Evolutionary conservation across 1,139 yeast species (phyloP), one percentile per base, ranked within the genome.

Genomic region (Tardiomyces digboiensis): DNA sequence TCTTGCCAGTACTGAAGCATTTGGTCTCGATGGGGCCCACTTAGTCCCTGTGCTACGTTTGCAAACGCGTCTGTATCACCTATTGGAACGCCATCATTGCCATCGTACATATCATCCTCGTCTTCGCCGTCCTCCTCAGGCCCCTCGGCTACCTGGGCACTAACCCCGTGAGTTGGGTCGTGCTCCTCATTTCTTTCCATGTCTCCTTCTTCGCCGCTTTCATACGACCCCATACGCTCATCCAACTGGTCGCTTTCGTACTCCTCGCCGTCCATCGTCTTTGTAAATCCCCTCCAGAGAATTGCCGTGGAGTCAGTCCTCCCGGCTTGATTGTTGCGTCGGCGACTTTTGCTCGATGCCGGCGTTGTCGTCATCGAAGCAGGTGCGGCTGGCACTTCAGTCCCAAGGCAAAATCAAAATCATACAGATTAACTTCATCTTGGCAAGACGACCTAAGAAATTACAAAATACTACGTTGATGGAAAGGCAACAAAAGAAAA

Each of bases 1-100:
- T 85, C 94, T 66, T 91, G 98, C 98, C 98, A 91, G 62, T 89
- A 91, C 52, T 84, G 89, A 76, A 89, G 82, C 91, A 91, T 84
- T 68, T 82, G 75, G 55, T 86, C 91, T 49, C 88, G 75, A 64
- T 88, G 83, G 48, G 76, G 78, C 1, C 96, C 96, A 1, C 74
- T 72, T 37, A 91, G 71, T 1, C 98, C 98, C 59, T 87, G 97
- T 1, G 95, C 96, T 3, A 91, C 97, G 61, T 91, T 91, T 52
- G 82, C 78, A 62, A 91, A 91, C 2, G 89, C 93, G 44, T 87
- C 91, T 40, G 66, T 71, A 16, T 63, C 71, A 44, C 67, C 57
- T 2, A 56, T 48, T 33, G 49, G 42, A 7, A 48, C 53, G 23
- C 21, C 41, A 22, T 8, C 36, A 7, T 26, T 29, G 29, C 23